Base-by-base conservation (phyloP, 306 rosid genomes). In the Pyrus pyrifolia region DNA sequence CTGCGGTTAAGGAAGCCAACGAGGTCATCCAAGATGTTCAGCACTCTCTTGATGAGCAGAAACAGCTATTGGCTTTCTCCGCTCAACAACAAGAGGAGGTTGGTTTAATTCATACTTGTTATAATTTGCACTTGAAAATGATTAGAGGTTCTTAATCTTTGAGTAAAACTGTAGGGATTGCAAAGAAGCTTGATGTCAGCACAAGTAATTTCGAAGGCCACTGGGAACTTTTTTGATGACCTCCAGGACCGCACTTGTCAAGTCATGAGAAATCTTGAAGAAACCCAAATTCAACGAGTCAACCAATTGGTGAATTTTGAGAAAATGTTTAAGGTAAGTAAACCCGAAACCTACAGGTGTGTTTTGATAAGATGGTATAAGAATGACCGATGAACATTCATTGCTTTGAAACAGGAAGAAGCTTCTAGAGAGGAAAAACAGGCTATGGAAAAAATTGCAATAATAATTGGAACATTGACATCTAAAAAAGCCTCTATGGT, bases 301-400 rank as follows among this genome's bases (percentile, higher is more conserved):
- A 31, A 83, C 77, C 89, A 86, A 73, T 81, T 94, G 49, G 76
- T 75, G 51, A 81, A 85, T 52, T 90, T 92, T 82, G 97, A 90
- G 88, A 89, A 80, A 87, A 84, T 55, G 83, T 94, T 94, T 73
- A 88, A 89, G 98, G 98, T 92, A 82, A 51, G 78, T 2, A n/a
- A 66, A 49, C 11, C 19, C 21, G 58, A 46, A 67, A 8, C 22
- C 52, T 69, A 27, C 44, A 9, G 46, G 71, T 61, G 53, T 72
- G 60, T 67, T 76, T 46, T 49, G 8, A 52, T 13, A 52, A 3
- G 21, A 17, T 51, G 59, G 23, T 57, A 64, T 61, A 53, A 38
- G 80, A 31, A 17, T 45, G 51, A 29, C 75, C 72, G 74, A 81
- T 81, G 71, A 4, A 51, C 31, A 68, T 81, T 74, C 70, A 61